These are phyloP conservation scores for Solanum dulcamara DNA, from an alignment of 257 asterid genomes.

Conservation along the genomic window DNA sequence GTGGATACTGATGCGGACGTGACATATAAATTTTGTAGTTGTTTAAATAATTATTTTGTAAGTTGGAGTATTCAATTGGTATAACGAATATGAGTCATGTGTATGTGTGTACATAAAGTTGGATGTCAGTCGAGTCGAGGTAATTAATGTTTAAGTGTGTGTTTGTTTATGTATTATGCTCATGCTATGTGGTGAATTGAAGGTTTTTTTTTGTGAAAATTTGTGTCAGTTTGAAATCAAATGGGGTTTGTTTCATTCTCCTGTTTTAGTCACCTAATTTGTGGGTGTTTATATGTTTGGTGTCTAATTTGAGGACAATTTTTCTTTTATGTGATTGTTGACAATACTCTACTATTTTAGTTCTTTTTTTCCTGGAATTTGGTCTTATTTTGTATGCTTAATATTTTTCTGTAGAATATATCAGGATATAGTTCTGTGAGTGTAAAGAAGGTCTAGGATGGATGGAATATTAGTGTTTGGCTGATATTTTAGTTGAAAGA, in stretches of 20 bases:
- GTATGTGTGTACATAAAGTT: too few species aligned
- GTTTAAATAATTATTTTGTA: background rate
- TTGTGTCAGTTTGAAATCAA: background rate
- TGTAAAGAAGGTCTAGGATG: background rate
- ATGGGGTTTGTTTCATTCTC: background rate
- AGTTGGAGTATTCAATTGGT: background rate
- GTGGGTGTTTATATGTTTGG: background rate
- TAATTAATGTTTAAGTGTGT: background rate
- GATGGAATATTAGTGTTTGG: background rate
- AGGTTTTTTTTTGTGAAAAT: background rate
- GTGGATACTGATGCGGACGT: background rate
- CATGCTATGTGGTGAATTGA: background rate
- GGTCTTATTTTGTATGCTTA: background rate
- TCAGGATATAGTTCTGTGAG: background rate
- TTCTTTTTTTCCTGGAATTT: background rate
- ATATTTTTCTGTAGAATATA: background rate
- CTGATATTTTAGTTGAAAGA: background rate
- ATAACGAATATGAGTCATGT: too few species aligned
- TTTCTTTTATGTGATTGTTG: background rate
- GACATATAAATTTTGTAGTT: background rate
- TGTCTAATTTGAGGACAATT: background rate
- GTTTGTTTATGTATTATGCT: background rate
- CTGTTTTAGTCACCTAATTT: background rate
- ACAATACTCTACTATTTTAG: background rate
- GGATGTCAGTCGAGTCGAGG: too few species aligned